Percentiles rank a stretch among this genome's conserved stretches.
phyloP scores from a whole-genome alignment of 257 asterid genomes.

The Solanum bulbocastanum region DNA sequence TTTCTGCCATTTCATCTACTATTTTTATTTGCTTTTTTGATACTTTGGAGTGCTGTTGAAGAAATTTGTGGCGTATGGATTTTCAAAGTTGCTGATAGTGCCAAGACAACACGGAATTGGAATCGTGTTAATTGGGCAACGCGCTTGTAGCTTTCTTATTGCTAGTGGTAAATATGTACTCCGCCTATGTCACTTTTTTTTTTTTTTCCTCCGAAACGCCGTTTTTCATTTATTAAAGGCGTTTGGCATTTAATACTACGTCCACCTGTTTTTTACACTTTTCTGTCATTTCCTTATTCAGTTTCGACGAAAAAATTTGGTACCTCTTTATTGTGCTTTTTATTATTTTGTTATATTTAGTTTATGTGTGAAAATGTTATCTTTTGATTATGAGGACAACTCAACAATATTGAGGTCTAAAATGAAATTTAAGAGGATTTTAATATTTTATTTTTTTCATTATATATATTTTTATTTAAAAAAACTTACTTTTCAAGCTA shows the following conservation, averaged over 20 bases:
- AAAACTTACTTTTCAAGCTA: too few species aligned
- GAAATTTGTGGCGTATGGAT: background rate
- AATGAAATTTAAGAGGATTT: too few species aligned
- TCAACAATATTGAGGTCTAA: too few species aligned
- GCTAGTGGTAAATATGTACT: background rate
- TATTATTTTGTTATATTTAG: background rate
- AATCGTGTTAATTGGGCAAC: background rate
- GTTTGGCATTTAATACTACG: background rate
- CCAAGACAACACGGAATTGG: background rate
- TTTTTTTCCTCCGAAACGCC: background rate
- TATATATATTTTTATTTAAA: too few species aligned
- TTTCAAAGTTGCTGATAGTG: background rate
- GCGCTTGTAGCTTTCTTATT: background rate
- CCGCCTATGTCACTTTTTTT: background rate
- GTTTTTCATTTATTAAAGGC: background rate
- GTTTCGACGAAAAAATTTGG: background rate
- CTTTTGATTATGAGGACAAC: too few species aligned
- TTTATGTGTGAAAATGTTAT: background rate
- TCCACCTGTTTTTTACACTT: background rate
- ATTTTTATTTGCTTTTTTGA: background rate
- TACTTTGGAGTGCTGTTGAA: background rate
- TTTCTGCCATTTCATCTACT: background rate
- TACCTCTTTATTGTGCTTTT: background rate
- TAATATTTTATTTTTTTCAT: too few species aligned
- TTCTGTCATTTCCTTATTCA: background rate